These are phyloP conservation scores for Zea luxurians DNA, from an alignment of 176 grass and related monocot species.

Conservation along the genomic window DNA sequence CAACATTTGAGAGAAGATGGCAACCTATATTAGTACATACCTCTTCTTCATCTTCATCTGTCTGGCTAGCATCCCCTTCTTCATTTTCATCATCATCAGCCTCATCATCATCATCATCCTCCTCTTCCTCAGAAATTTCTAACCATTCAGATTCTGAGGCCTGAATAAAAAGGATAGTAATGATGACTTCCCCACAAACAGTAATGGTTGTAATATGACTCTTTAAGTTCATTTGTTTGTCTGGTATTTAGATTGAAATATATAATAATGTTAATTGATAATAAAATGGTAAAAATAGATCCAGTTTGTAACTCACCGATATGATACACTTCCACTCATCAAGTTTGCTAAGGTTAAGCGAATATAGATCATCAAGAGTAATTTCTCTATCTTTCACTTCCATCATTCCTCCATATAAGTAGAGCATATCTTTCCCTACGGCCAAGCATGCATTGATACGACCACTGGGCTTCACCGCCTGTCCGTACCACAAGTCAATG, in stretches of 20 bases:
- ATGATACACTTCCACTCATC: constrained; percentile 99
- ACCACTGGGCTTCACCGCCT: constrained; percentile 83
- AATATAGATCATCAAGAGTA: constrained; percentile 97
- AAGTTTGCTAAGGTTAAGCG: constrained; percentile 94
- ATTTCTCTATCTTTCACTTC: constrained; percentile 96
- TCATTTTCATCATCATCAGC: constrained; percentile 57
- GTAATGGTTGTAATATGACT: not conserved
- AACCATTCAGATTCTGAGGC: constrained; percentile 97
- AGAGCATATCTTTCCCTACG: constrained; percentile 81
- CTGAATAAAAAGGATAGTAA: constrained; percentile 40
- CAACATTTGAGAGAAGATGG: no score
- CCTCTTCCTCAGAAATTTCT: constrained; percentile 82
- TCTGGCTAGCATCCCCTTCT: constrained; percentile 51
- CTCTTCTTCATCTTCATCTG: constrained; percentile 73
- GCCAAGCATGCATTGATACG: constrained; percentile 95
- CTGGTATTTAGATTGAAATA: constrained; percentile 15
- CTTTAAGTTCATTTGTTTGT: not conserved
- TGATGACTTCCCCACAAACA: constrained; percentile 1
- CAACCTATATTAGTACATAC: not conserved
- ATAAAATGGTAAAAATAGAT: constrained; percentile 12
- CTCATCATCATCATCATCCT: constrained; percentile 65
- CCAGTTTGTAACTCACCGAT: constrained; percentile 53
- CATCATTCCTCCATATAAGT: constrained; percentile 97
- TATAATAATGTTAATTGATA: not conserved
- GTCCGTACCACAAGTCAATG: constrained; percentile 26